Conservation (phyloP, 495 filamentous ascomycete genomes). For the Annulohypoxylon moriforme region DNA sequence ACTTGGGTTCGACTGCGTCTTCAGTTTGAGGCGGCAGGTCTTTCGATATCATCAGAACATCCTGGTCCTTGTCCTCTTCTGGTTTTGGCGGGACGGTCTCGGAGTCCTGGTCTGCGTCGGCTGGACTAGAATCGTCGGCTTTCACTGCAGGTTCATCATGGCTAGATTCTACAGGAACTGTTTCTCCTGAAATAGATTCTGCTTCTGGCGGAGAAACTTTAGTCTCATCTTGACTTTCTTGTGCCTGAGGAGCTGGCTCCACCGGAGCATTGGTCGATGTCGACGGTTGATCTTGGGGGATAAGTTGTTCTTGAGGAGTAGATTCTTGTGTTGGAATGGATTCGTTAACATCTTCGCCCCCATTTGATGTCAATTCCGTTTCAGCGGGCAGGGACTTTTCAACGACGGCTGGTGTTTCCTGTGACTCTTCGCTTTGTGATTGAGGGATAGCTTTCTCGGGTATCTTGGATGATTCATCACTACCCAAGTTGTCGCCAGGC, state of each 20-base stretch:
- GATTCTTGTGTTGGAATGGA: neutral
- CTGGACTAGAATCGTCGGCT: neutral
- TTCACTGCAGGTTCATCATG: slow-evolving; percentile 3
- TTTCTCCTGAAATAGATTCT: neutral
- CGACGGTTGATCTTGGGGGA: neutral
- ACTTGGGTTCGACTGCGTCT: neutral
- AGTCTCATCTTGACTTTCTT: slow-evolving; percentile 12
- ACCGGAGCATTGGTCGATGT: neutral
- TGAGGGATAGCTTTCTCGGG: slow-evolving; percentile 11
- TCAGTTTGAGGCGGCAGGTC: neutral
- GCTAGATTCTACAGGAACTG: neutral
- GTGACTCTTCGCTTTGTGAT: neutral
- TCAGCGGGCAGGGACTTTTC: neutral
- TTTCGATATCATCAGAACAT: neutral
- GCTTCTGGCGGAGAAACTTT: neutral
- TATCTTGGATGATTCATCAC: neutral
- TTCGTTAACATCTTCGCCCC: neutral
- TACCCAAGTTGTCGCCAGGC: slow-evolving; percentile 3
- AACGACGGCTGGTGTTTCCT: neutral
- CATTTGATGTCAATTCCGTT: neutral
- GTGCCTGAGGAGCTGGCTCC: neutral
- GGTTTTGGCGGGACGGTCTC: neutral
- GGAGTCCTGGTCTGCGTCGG: neutral
- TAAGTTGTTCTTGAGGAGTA: slow-evolving; percentile 9
- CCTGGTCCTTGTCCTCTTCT: neutral